Conservation (phyloP, 805 yeast genomes). For the Candida odintsovae region DNA sequence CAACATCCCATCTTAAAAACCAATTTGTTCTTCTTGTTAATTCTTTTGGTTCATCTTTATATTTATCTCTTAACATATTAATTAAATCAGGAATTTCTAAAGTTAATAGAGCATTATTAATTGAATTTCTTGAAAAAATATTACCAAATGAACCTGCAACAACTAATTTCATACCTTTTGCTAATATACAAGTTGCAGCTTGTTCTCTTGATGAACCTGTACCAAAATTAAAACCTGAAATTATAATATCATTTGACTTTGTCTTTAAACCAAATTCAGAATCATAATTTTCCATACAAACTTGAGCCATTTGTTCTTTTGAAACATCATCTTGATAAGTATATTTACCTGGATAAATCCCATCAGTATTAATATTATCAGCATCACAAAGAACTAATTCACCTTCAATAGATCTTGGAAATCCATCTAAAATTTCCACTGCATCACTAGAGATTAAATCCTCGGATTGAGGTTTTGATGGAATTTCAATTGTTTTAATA, state of each 20-base stretch:
- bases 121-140: constrained; percentile 91
- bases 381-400: constrained; percentile 95
- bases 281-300: constrained; percentile 99
- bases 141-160: constrained; percentile 98
- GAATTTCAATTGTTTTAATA: constrained; percentile 31
- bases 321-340: constrained; percentile 98
- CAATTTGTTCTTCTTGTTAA: constrained; percentile 94
- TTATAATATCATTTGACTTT: constrained; percentile 79
- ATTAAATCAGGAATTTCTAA: constrained; percentile 89
- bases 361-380: constrained; percentile 95
- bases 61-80: constrained; percentile 66
- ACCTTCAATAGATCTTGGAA: constrained; percentile 85
- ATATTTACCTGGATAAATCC: constrained; percentile 98
- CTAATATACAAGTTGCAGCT: constrained; percentile 97
- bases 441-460: constrained; percentile 30
- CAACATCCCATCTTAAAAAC: constrained; percentile 89
- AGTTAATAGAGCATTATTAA: constrained; percentile 92
- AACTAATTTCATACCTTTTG: constrained; percentile 86
- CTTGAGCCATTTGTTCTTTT: constrained; percentile 94
- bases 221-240: constrained; percentile 94
- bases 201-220: constrained; percentile 99
- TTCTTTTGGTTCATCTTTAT: constrained; percentile 49
- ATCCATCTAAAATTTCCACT: constrained; percentile 81
- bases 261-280: constrained; percentile 79
- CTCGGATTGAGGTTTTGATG: constrained; percentile 22